These are phyloP conservation scores for Pseudisothecium myosuroides DNA, from an alignment of 225 moss, liverwort and hornwort genomes.

Conservation along the genomic window DNA sequence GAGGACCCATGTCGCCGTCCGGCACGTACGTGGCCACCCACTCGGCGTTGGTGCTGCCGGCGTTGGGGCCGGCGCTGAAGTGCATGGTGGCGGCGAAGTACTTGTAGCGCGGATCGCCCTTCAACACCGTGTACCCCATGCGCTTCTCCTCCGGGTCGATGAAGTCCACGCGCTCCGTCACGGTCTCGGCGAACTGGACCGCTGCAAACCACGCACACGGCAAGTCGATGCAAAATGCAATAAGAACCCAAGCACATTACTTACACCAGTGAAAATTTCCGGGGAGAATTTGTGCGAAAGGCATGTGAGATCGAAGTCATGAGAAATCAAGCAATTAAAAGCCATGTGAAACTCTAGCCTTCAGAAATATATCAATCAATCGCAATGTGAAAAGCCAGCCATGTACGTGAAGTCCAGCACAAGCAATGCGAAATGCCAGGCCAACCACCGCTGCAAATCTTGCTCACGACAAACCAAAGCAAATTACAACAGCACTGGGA, in stretches of 20 bases:
- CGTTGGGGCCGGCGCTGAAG: neutral
- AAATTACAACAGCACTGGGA: neutral
- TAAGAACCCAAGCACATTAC: no score
- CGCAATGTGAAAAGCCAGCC: neutral
- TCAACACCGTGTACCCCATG: slow-evolving; percentile 1
- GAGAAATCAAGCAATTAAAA: neutral
- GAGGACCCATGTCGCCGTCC: neutral
- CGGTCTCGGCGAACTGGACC: neutral
- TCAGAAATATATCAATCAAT: neutral
- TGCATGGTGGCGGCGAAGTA: slow-evolving; percentile 1
- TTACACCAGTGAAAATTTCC: no score
- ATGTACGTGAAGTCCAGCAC: neutral
- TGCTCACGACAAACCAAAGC: neutral
- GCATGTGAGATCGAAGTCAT: neutral
- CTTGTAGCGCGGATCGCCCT: slow-evolving; percentile 11
- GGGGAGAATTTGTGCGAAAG: no score
- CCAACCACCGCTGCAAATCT: neutral
- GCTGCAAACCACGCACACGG: neutral
- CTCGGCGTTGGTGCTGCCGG: neutral
- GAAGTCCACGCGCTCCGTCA: slow-evolving; percentile 17
- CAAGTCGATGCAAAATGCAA: neutral
- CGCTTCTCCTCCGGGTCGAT: neutral
- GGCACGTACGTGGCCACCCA: neutral
- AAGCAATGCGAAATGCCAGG: neutral
- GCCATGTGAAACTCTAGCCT: neutral